Evolutionary conservation across 768 basidiomycete species (phyloP).

Genomic region (Hortiboletus campestris): DNA sequence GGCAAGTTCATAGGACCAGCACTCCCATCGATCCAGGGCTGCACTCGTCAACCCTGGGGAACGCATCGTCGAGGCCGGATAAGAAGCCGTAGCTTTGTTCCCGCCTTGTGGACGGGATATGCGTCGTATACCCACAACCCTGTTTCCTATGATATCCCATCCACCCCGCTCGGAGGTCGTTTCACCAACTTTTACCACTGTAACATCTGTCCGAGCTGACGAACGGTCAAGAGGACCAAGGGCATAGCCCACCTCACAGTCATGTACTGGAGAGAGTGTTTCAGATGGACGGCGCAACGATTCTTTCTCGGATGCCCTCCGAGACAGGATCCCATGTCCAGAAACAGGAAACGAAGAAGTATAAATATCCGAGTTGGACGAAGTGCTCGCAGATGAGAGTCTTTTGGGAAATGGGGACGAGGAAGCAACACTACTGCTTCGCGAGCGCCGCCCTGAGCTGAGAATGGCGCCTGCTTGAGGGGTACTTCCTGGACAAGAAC

Average conservation of each 20-base stretch:
- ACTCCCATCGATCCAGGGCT: constrained; percentile 78
- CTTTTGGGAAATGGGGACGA: constrained; percentile 48
- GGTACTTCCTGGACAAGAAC: constrained; percentile 59
- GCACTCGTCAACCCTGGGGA: constrained; percentile 53
- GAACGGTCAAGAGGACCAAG: constrained; percentile 37
- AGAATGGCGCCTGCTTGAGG: constrained; percentile 45
- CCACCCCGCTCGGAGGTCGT: constrained; percentile 70
- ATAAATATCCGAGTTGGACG: constrained; percentile 43
- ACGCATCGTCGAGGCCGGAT: constrained; percentile 12
- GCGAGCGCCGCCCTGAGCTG: constrained; percentile 53
- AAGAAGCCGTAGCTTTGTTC: constrained; percentile 23
- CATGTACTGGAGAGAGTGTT: constrained; percentile 39
- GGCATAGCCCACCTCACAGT: constrained; percentile 26
- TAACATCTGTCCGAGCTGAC: constrained; percentile 46
- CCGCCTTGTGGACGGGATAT: constrained; percentile 46
- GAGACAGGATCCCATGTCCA: constrained; percentile 73
- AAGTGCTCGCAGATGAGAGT: constrained; percentile 40
- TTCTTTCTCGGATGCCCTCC: constrained; percentile 72
- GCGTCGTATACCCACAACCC: constrained; percentile 68
- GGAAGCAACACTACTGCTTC: constrained; percentile 57
- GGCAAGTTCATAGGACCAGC: constrained; percentile 73
- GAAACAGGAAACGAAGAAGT: constrained; percentile 71
- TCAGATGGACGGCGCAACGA: constrained; percentile 47
- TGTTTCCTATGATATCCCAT: constrained; percentile 65
- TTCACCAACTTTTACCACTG: constrained; percentile 52